phyloP scores from a whole-genome alignment of 768 basidiomycete genomes.

The Lactifluus echinatus region DNA sequence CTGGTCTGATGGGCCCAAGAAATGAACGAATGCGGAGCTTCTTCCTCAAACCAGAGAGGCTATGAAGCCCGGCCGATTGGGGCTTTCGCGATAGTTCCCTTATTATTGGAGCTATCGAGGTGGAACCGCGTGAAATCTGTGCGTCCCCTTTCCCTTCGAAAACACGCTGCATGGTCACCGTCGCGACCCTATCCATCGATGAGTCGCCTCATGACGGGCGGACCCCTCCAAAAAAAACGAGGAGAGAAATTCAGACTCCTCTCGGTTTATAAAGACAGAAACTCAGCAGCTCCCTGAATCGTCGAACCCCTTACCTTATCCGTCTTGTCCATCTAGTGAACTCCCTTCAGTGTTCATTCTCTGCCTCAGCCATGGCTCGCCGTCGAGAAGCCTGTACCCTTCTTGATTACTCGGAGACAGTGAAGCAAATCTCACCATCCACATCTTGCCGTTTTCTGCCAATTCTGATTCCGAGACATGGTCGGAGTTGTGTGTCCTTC shows the following conservation, averaged over 20 bases:
- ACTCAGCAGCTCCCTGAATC: constrained; percentile 11
- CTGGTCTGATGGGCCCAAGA: background rate
- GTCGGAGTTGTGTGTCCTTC: background rate
- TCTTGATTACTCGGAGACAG: background rate
- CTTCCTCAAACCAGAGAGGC: background rate
- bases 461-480: background rate
- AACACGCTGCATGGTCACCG: constrained; percentile 1
- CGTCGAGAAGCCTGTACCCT: background rate
- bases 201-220: constrained; percentile 5
- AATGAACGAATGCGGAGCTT: constrained; percentile 2
- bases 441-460: background rate
- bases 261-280: constrained; percentile 14
- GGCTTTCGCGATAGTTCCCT: background rate
- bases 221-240: background rate
- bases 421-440: background rate
- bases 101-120: constrained; percentile 1
- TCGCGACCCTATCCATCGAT: constrained; percentile 11
- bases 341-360: background rate
- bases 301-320: constrained; percentile 8
- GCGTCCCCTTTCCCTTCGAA: constrained; percentile 3
- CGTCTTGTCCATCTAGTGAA: background rate
- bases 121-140: constrained; percentile 7
- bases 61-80: constrained; percentile 6
- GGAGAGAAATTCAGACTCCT: constrained; percentile 10
- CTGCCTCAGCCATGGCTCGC: background rate